phyloP scores from a whole-genome alignment of 371 early-diverging fungal genomes.

The Basidiobolus meristosporus region DNA sequence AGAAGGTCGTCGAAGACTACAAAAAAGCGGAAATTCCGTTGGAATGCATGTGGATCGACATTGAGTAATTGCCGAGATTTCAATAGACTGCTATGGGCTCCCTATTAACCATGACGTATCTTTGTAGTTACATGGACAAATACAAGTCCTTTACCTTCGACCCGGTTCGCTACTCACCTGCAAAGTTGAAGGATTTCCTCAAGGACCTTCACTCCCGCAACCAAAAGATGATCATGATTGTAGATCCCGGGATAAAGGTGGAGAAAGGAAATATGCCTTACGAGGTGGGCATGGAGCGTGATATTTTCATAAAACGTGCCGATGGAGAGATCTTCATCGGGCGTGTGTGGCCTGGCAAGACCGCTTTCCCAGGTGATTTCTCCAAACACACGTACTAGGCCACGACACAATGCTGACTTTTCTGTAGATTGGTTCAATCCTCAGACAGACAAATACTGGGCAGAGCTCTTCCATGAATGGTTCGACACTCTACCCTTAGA shows the following conservation, averaged over 20 bases:
- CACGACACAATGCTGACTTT: too few relatives aligned
- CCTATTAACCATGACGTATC: too few relatives aligned
- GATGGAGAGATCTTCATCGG: constrained; percentile 22
- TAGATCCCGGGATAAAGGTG: constrained; percentile 29
- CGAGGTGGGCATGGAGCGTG: constrained; percentile 13
- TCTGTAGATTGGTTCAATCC: too few relatives aligned
- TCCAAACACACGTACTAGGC: constrained; percentile 18
- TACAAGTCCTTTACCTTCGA: constrained; percentile 26
- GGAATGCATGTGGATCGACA: constrained; percentile 51
- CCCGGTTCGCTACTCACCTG: constrained; percentile 15
- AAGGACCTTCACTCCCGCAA: constrained; percentile 9
- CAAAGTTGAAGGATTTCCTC: constrained; percentile 8
- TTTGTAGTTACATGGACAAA: constrained; percentile 32
- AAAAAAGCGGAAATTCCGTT: constrained; percentile 34
- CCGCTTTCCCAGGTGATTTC: constrained; percentile 38
- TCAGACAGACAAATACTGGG: too few relatives aligned
- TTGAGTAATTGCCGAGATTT: too few relatives aligned
- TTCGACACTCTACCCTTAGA: too few relatives aligned
- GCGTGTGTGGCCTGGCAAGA: constrained; percentile 45
- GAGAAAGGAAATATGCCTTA: constrained; percentile 17
- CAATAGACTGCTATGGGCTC: too few relatives aligned
- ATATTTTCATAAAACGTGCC: constrained; percentile 21
- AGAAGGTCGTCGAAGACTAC: constrained; percentile 21
- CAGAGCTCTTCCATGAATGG: too few relatives aligned
- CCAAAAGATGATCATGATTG: constrained; percentile 21